These are phyloP conservation scores for Leishmania braziliensis DNA, from an alignment of 208 protist genomes.

Conservation along the genomic window DNA sequence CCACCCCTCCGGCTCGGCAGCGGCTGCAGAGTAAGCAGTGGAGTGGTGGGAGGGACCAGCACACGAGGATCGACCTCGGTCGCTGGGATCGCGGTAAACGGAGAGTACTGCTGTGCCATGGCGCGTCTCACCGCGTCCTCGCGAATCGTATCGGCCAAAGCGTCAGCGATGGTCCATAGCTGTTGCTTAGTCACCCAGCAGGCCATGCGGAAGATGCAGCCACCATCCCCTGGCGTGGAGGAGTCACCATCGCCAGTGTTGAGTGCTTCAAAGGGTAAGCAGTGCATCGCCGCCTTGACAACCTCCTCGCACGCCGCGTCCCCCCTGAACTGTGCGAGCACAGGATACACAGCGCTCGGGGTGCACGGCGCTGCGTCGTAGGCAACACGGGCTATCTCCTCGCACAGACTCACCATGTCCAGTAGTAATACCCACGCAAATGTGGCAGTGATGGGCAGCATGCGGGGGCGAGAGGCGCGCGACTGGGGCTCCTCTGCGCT, in stretches of 20 bases:
- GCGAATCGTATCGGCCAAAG: slow-evolving; percentile 57
- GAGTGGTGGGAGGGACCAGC: slow-evolving; percentile 24
- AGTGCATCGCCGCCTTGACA: slow-evolving; percentile 76
- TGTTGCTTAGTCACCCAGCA: slow-evolving; percentile 69
- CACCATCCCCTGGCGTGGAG: not conserved
- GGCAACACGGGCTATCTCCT: slow-evolving; percentile 44
- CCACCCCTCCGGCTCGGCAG: slow-evolving; percentile 3
- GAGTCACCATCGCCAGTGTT: slow-evolving; percentile 6
- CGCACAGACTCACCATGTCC: slow-evolving; percentile 66
- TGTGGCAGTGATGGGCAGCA: slow-evolving; percentile 39
- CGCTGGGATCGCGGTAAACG: slow-evolving; percentile 23
- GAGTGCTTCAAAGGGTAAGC: slow-evolving; percentile 85
- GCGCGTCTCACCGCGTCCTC: slow-evolving; percentile 49
- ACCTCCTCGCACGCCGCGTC: slow-evolving; percentile 52
- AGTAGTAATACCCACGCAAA: slow-evolving; percentile 74
- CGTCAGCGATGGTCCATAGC: slow-evolving; percentile 61
- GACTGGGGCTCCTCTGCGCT: not conserved
- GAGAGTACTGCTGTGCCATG: slow-evolving; percentile 30
- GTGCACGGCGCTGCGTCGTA: slow-evolving; percentile 25
- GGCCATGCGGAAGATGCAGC: slow-evolving; percentile 45
- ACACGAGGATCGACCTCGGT: slow-evolving; percentile 29
- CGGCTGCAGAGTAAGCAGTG: slow-evolving; percentile 31
- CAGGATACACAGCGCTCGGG: slow-evolving; percentile 23
- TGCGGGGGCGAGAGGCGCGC: not conserved
- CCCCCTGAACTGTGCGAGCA: slow-evolving; percentile 73